phyloP scores from a whole-genome alignment of 805 yeast species.

The Suhomyces vadensis region DNA sequence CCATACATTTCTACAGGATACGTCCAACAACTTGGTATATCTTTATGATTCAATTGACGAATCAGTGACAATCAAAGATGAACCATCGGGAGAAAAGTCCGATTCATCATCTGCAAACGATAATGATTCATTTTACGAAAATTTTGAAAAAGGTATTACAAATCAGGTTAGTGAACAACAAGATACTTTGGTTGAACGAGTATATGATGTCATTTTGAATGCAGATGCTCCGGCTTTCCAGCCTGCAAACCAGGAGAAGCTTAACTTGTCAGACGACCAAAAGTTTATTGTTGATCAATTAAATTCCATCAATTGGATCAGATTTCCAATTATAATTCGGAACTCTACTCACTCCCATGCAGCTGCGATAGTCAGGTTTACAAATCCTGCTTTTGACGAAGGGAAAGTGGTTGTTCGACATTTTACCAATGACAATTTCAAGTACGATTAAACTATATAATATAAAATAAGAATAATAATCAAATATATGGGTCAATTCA shows the following conservation, averaged over 20 bases:
- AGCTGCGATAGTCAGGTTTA: slow-evolving; percentile 71
- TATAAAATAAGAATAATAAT: neutral
- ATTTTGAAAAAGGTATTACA: slow-evolving; percentile 17
- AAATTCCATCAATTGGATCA: slow-evolving; percentile 65
- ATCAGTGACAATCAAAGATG: slow-evolving; percentile 11
- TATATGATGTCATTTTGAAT: slow-evolving; percentile 57
- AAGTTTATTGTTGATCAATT: slow-evolving; percentile 53
- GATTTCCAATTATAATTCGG: slow-evolving; percentile 68
- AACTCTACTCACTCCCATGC: slow-evolving; percentile 73
- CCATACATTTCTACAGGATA: slow-evolving; percentile 25
- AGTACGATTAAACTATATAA: slow-evolving; percentile 4
- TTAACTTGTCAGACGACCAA: slow-evolving; percentile 43
- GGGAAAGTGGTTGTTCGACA: slow-evolving; percentile 70
- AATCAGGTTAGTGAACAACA: slow-evolving; percentile 9
- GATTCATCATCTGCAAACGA: neutral
- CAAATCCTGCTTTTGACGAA: slow-evolving; percentile 55
- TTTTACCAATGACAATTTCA: slow-evolving; percentile 48
- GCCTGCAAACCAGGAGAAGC: slow-evolving; percentile 24
- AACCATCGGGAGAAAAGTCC: neutral
- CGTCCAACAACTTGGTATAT: slow-evolving; percentile 27
- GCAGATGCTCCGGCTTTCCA: slow-evolving; percentile 14
- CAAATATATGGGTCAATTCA: neutral
- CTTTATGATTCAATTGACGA: slow-evolving; percentile 26
- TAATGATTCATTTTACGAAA: slow-evolving; percentile 8
- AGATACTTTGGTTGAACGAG: slow-evolving; percentile 23